Conservation (phyloP, 495 filamentous ascomycete genomes). For the Talaromyces nanjingensis region DNA sequence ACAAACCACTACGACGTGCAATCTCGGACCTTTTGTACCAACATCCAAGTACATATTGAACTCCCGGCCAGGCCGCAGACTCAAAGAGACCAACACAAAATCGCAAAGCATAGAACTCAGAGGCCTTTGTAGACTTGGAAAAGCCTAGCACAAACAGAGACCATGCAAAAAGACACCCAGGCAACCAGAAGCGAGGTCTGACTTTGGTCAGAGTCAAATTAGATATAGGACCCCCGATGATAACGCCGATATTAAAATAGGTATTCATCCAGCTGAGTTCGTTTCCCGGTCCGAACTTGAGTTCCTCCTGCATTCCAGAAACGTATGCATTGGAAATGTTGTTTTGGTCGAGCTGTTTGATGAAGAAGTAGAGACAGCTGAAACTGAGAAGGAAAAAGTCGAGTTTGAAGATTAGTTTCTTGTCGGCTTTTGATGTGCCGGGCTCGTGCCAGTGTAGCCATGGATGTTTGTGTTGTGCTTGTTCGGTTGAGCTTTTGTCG, state of each 20-base stretch:
- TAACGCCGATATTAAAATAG: conserved; percentile 45
- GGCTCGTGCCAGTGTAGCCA: conserved; percentile 13
- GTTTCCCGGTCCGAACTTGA: conserved; percentile 26
- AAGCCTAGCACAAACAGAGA: conserved; percentile 6
- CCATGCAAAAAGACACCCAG: conserved; percentile 11
- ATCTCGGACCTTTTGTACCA: conserved; percentile 12
- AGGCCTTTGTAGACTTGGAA: neutral
- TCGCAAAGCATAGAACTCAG: conserved; percentile 1
- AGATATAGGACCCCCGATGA: conserved; percentile 43
- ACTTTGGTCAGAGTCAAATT: conserved; percentile 40
- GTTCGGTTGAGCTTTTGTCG: neutral
- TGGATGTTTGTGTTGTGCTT: neutral
- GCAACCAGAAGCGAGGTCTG: conserved; percentile 42
- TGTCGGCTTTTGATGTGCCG: conserved; percentile 11
- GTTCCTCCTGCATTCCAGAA: conserved; percentile 29
- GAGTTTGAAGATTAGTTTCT: conserved; percentile 8
- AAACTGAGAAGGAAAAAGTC: conserved; percentile 10
- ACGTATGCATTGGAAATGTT: conserved; percentile 27
- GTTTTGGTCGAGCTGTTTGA: conserved; percentile 9
- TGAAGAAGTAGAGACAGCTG: neutral
- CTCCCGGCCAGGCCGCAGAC: conserved; percentile 3
- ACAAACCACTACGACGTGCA: conserved; percentile 8
- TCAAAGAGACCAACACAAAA: conserved; percentile 9
- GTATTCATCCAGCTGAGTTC: conserved; percentile 27
- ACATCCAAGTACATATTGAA: conserved; percentile 7